A percentile compares a stretch with the other conserved stretches of the same genome.
phyloP scores from a whole-genome alignment of 495 filamentous ascomycete species.

The Penicillium verhagenii region DNA sequence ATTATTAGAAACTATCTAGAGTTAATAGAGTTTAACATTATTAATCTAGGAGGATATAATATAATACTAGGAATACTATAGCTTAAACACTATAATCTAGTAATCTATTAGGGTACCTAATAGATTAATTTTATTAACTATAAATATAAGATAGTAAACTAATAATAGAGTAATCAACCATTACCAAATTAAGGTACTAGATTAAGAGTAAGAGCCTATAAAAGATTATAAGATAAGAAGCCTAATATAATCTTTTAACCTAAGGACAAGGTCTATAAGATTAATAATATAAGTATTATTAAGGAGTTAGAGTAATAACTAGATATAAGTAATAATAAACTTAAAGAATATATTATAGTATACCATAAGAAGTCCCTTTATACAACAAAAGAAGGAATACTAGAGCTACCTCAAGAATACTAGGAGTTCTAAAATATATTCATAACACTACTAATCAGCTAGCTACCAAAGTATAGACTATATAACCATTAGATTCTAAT shows the following conservation, averaged over 20 bases:
- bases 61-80: not conserved
- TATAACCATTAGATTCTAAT: no score
- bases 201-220: no score
- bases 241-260: not conserved
- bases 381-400: not conserved
- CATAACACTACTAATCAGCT: not conserved
- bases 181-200: no score
- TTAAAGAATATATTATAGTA: constrained; percentile 1
- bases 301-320: not conserved
- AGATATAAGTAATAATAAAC: not conserved
- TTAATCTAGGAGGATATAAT: not conserved
- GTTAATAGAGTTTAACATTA: not conserved
- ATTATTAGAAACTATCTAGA: no score
- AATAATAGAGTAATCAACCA: not conserved
- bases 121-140: no score
- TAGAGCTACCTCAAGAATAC: constrained; percentile 4
- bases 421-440: constrained; percentile 2
- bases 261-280: no score
- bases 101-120: not conserved
- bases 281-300: not conserved
- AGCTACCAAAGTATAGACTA: constrained; percentile 2
- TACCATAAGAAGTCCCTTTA: not conserved
- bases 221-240: not conserved
- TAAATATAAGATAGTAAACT: not conserved
- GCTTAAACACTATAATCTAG: not conserved